Evolutionary conservation across 2,329 filamentous ascomycete genomes (phyloP).

Genomic region (Colletotrichum sp.): DNA sequence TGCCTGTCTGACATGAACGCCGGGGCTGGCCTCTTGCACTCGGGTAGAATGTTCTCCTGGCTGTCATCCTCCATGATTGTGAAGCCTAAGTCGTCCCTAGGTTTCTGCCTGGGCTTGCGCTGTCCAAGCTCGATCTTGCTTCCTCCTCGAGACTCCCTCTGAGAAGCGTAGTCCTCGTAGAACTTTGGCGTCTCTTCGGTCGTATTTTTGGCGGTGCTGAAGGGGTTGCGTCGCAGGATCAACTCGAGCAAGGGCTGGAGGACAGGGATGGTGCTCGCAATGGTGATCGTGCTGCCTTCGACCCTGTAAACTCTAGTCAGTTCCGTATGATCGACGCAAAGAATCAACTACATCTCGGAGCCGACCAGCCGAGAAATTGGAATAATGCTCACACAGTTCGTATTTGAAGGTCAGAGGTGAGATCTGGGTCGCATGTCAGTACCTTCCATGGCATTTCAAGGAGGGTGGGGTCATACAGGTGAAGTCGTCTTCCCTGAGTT

Average conservation of each 20-base stretch:
- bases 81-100: conserved; percentile 12
- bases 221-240: not conserved
- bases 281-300: conserved; percentile 37
- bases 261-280: conserved; percentile 38
- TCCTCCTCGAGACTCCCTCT: not conserved
- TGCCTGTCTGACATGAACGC: not conserved
- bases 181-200: not conserved
- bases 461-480: conserved; percentile 21
- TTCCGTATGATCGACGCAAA: not conserved
- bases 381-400: conserved; percentile 44
- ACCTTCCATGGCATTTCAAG: too few relatives aligned
- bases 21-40: not conserved
- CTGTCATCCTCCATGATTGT: conserved; percentile 21
- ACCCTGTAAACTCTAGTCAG: conserved; percentile 24
- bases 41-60: conserved; percentile 15
- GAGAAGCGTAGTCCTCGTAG: not conserved
- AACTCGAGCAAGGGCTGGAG: conserved; percentile 31
- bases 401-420: conserved; percentile 45
- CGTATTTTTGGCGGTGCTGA: not conserved
- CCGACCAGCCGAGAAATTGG: not conserved
- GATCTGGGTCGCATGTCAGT: conserved; percentile 22
- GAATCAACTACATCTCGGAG: not conserved
- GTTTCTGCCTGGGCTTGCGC: conserved; percentile 10
- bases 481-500: conserved; percentile 26
- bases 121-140: conserved; percentile 13